Evolutionary conservation across 2,329 filamentous ascomycete species (phyloP), one percentile per base, ranked within the genome.

Genomic region (Fusarium hostae): DNA sequence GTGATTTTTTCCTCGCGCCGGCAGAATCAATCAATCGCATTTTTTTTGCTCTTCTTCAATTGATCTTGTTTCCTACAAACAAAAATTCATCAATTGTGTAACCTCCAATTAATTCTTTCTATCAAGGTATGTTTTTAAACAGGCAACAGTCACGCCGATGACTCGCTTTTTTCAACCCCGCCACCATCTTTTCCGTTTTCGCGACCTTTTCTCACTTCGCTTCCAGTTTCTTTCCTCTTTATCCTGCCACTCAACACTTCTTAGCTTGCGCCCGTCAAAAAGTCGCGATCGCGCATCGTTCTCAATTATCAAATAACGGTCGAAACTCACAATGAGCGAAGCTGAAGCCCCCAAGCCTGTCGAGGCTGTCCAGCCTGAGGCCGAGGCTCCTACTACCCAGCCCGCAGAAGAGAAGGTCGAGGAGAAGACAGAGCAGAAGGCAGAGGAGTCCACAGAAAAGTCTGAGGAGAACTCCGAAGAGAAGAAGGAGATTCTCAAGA

Each of bases 401-500:
- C 72, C 76, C 63, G 57, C 73, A 51, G 73, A 76, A 44, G 75
- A 78, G 66, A 68, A 77, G 71, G 75, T 74, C 16, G 73, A 79
- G 32, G 55, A 71, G 26, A 71, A 75, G 41, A 70, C 71, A 32
- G 77, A 79, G 50, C 67, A 75, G 20, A 68, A 66, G 32, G 18
- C 74, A 15, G 75, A 80, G 32, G 76, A 80, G 52, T 24, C 72
- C 18, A 76, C 79, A 58, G 77, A 80, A 55, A 66, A 77, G 39
- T 47, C 64, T 10, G 73, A 77, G 32, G 62, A 73, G 24, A 74
- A 75, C 45, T 22, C 67, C n/a, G 71, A 76, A 26, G 68, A 71
- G 28, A 71, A 78, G 28, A 59, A 72, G 43, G 73, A 76, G 40
- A 82, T 86, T 61, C 80, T 86, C 63, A 85, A 84, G 83, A 87